phyloP scores from a whole-genome alignment of 495 filamentous ascomycete genomes.

The Cairneyella variabilis region DNA sequence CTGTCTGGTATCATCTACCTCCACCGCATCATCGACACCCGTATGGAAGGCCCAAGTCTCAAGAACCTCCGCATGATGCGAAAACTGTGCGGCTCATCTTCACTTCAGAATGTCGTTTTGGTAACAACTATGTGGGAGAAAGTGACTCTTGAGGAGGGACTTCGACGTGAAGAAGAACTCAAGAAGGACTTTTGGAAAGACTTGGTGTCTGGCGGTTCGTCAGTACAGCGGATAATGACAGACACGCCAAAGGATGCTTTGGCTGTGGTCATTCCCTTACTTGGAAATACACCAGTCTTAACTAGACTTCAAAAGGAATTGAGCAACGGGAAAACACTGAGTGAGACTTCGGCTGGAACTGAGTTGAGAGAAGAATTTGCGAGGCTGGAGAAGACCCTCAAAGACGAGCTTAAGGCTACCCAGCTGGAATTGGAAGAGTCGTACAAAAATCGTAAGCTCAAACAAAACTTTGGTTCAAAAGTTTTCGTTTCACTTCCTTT shows the following conservation, averaged over 20 bases:
- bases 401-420: neutral
- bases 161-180: neutral
- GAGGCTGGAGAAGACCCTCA: neutral
- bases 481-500: too few relatives aligned
- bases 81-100: conserved; percentile 18
- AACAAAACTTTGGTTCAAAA: too few relatives aligned
- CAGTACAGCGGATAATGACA: conserved; percentile 22
- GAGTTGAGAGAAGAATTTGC: neutral
- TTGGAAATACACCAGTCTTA: neutral
- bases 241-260: conserved; percentile 6
- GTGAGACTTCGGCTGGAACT: neutral
- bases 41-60: conserved; percentile 35
- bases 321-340: conserved; percentile 8
- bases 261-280: neutral
- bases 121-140: conserved; percentile 21
- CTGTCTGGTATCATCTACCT: conserved; percentile 43
- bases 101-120: conserved; percentile 17
- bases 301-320: neutral
- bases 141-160: neutral
- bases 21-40: conserved; percentile 39
- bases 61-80: conserved; percentile 23
- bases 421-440: neutral
- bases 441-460: neutral
- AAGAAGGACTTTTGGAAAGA: conserved; percentile 21
- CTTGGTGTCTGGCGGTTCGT: conserved; percentile 22